Evolutionary conservation across 352 stramenopile genomes (phyloP), one percentile per base, ranked within the genome.

Genomic region (Globisporangium rhizosaccharum): DNA sequence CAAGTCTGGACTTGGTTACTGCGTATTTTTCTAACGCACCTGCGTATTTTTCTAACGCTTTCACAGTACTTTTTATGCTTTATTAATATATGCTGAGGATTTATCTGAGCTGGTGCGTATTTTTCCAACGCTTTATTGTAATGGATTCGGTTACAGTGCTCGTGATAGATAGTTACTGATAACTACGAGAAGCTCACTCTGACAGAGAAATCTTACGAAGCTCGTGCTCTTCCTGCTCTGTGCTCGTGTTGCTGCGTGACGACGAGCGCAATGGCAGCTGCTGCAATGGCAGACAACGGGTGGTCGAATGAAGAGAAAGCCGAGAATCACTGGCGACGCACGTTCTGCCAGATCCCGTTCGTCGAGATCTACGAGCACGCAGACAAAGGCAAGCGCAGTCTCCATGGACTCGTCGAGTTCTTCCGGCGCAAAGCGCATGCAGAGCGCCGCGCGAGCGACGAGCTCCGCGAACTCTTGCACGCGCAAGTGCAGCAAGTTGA

Each of bases 291-390:
- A 39, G 55, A 67, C 62, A 66, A 65, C 61, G 56, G 66, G 67
- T 70, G 64, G 56, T 59, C 65, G 46, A 72, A 70, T 51, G 71
- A 85, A 23, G 76, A 87, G 64, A 74, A 73, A 51, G 68, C 70
- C 30, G 85, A 94, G 75, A 92, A 94, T 72, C 76, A 92, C 54
- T 92, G 80, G 75, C 81, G 85, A 18, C 82, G 85, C 51, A 94
- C 85, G 57, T 94, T 94, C 71, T 94, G 85, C 62, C 85, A 94
- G 68, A 79, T 94, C 57, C 82, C 85, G 36, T 88, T 92, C 51
- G 61, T 59, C 30, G 65, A 80, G 56, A 94, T 94, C 68, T 88
- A 92, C 59, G 76, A 82, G 57, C 82, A 92, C 61, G 80, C 85
- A 15, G 82, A 91, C 57, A 79, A 77, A 51, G 82, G 85, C 64